Base-by-base conservation (phyloP, 129 eudicot genomes). In the Artemisia tridentata region DNA sequence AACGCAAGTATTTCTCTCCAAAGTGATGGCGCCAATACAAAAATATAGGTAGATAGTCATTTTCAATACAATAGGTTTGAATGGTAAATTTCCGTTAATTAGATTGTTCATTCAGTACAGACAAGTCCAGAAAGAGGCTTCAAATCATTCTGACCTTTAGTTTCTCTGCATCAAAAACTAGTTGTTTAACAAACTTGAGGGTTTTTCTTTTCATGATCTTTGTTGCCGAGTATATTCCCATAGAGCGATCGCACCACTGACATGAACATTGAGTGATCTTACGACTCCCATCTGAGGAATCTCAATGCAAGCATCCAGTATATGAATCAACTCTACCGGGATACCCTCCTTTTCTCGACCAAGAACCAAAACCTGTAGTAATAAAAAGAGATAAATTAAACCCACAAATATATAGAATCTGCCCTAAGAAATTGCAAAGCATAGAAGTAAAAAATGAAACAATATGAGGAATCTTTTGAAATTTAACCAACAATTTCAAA, bases 191-290 rank as follows among this genome's bases (percentile, higher is more conserved):
- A 41, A 63, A 41, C 11, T 41, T 63, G 11, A 38, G 68, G 14
- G 31, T 16, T 16, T 19, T 20, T n/a, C 41, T 0, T 85, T 76
- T 61, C 47, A 74, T 18, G 73, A 80, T 83, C 95, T 85, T 75
- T 90, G 97, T 64, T 95, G 99, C 12, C 97, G 84, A 56, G 99
- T 95, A 76, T 95, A 90, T 83, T 95, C 99, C 99, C 99, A 95
- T 17, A 90, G 85, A 10, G 99, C 99, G 50, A 95, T 90, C 72
- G 99, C 97, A 66, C 96, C 99, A 68, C 99, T 95, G 70, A 95
- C 99, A 83, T 95, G 99, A 80, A 95, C 97, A 74, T 95, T 95
- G 62, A 95, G 97, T 55, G 99, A 95, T 77, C 99, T 83, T 68
- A 95, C 95, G 47, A 90, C 85, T 53, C 97, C 99, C 27, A 90